A percentile compares a stretch with the other conserved stretches of the same genome.
These are phyloP conservation scores for Dryas drummondii DNA, from an alignment of 306 rosid genomes.

Conservation along the genomic window DNA sequence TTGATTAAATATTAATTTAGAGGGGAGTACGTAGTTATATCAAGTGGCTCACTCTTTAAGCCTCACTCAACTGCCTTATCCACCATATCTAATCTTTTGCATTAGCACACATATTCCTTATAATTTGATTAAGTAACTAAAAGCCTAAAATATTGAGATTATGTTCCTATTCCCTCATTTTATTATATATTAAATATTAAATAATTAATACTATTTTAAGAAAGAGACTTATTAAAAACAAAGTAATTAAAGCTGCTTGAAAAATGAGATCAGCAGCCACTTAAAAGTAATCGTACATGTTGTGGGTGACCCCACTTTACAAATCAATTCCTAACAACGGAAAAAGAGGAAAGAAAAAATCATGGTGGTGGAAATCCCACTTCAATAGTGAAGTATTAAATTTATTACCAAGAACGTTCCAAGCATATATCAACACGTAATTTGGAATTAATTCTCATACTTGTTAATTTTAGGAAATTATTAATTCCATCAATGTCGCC, in stretches of 20 bases:
- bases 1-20: not conserved
- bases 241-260: constrained; percentile 17
- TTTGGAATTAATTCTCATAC: constrained; percentile 19
- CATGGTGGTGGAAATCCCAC: constrained; percentile 31
- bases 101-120: constrained; percentile 1
- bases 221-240: constrained; percentile 13
- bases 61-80: constrained; percentile 40
- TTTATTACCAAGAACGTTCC: not conserved
- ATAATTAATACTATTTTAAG: not conserved
- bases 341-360: not conserved
- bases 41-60: constrained; percentile 19
- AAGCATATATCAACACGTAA: not conserved
- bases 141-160: not conserved
- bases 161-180: constrained; percentile 28
- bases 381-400: constrained; percentile 16
- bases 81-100: constrained; percentile 10
- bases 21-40: not conserved
- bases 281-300: constrained; percentile 27
- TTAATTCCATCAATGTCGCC: not conserved
- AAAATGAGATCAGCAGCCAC: constrained; percentile 10
- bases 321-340: not conserved
- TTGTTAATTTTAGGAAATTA: constrained; percentile 15
- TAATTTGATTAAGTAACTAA: not conserved
- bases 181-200: constrained; percentile 14
- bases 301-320: constrained; percentile 32